Percentiles rank a stretch among this genome's conserved stretches.
Evolutionary conservation across 305 asterid species (phyloP).

Genomic region (Withania somnifera): DNA sequence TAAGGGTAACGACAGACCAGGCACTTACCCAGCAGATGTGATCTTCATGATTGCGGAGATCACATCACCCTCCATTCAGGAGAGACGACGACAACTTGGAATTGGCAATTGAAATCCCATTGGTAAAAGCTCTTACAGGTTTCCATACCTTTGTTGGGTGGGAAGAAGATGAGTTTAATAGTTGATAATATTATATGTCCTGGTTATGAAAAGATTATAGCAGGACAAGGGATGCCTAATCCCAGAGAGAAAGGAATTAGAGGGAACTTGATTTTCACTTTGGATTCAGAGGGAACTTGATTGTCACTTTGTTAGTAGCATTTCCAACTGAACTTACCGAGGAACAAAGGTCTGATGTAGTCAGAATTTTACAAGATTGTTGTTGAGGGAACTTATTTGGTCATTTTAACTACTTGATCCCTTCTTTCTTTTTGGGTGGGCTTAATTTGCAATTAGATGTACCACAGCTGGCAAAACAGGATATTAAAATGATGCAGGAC

Average conservation of each 20-base stretch:
- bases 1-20: slow-evolving; percentile 45
- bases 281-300: slow-evolving; percentile 65
- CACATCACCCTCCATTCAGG: slow-evolving; percentile 33
- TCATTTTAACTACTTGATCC: neutral
- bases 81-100: slow-evolving; percentile 53
- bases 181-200: slow-evolving; percentile 49
- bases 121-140: slow-evolving; percentile 58
- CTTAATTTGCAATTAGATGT: neutral
- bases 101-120: slow-evolving; percentile 36
- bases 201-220: slow-evolving; percentile 38
- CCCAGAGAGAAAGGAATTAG: slow-evolving; percentile 37
- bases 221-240: slow-evolving; percentile 68
- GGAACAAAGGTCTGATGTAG: slow-evolving; percentile 37
- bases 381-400: slow-evolving; percentile 8
- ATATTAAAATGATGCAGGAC: too few species aligned
- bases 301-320: slow-evolving; percentile 34
- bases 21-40: slow-evolving; percentile 39
- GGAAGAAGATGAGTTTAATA: slow-evolving; percentile 27
- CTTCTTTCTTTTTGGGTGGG: neutral
- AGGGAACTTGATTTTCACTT: slow-evolving; percentile 49
- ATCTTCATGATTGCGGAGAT: slow-evolving; percentile 42
- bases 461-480: neutral
- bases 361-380: slow-evolving; percentile 28
- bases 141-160: slow-evolving; percentile 46
- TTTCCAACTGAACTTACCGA: slow-evolving; percentile 53